A percentile compares a stretch with the other conserved stretches of the same genome.
Evolutionary conservation across 352 stramenopile species (phyloP).

Genomic region (Aphanomyces cochlioides): DNA sequence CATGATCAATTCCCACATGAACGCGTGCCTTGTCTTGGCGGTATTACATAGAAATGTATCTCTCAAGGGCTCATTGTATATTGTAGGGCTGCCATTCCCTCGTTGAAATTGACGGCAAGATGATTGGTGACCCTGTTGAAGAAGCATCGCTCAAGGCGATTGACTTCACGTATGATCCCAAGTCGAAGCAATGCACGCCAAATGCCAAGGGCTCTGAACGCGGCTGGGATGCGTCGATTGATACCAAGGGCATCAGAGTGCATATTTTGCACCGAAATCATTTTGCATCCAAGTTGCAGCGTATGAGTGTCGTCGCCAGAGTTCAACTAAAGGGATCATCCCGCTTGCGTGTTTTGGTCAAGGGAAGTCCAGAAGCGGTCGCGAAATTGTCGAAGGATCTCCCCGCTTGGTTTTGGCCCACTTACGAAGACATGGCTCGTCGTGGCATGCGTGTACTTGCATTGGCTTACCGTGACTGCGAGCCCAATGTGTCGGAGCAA

Average conservation of each 20-base stretch:
- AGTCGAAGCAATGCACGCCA: conserved; percentile 61
- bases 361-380: conserved; percentile 96
- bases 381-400: conserved; percentile 70
- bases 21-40: conserved; percentile 77
- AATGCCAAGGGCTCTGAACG: conserved; percentile 71
- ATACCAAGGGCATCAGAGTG: conserved; percentile 78
- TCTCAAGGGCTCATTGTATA: conserved; percentile 37
- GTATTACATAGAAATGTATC: conserved; percentile 6
- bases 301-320: conserved; percentile 95
- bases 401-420: conserved; percentile 88
- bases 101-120: conserved; percentile 94
- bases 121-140: conserved; percentile 98
- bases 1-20: conserved; percentile 80
- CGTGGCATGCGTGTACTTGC: conserved; percentile 92
- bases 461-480: conserved; percentile 93
- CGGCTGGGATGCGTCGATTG: conserved; percentile 57
- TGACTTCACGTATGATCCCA: conserved; percentile 85
- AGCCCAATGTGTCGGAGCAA: conserved; percentile 57
- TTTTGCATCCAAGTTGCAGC: conserved; percentile 94
- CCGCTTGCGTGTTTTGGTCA: conserved; percentile 88
- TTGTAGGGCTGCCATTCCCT: conserved; percentile 92
- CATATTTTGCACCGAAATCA: conserved; percentile 93
- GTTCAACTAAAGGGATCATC: conserved; percentile 58
- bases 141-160: conserved; percentile 95
- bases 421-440: conserved; percentile 78